Conservation (phyloP, 352 stramenopile genomes). For the Halophytophthora batemanensis region DNA sequence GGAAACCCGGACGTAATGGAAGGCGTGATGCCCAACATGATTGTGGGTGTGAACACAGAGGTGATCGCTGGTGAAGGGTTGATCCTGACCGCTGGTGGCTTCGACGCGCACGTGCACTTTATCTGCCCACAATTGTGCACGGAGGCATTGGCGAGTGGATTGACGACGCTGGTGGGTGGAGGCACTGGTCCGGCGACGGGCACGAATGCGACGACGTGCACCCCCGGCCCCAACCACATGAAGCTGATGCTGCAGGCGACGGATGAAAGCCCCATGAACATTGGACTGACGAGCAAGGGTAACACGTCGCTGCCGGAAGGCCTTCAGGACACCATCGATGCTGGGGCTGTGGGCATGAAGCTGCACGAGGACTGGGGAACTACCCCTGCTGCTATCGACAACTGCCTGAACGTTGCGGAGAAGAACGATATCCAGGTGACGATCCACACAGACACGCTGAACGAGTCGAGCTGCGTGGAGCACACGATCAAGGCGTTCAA, state of each 20-base stretch:
- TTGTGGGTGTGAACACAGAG: slow-evolving; percentile 92
- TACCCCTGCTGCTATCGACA: slow-evolving; percentile 94
- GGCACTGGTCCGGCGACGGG: slow-evolving; percentile 91
- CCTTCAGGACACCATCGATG: slow-evolving; percentile 89
- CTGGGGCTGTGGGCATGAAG: slow-evolving; percentile 94
- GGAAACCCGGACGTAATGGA: slow-evolving; percentile 97
- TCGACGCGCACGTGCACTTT: slow-evolving; percentile 97
- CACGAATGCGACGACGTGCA: slow-evolving; percentile 97
- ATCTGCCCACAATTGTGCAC: slow-evolving; percentile 95
- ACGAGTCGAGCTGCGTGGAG: slow-evolving; percentile 95
- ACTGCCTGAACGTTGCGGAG: slow-evolving; percentile 89
- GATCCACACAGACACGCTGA: slow-evolving; percentile 98
- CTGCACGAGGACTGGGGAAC: slow-evolving; percentile 98
- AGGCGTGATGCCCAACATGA: slow-evolving; percentile 82
- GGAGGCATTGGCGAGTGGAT: slow-evolving; percentile 89
- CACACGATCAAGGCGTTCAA: slow-evolving; percentile 95
- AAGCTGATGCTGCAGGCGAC: slow-evolving; percentile 96
- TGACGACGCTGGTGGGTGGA: slow-evolving; percentile 92
- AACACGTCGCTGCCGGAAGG: slow-evolving; percentile 88
- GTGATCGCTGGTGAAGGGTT: slow-evolving; percentile 96
- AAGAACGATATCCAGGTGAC: slow-evolving; percentile 93
- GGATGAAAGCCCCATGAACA: slow-evolving; percentile 93
- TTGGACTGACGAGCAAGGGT: slow-evolving; percentile 97
- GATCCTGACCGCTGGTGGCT: slow-evolving; percentile 94
- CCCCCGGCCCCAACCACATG: slow-evolving; percentile 91